Base-by-base conservation (phyloP, 2,329 filamentous ascomycete genomes). In the Stagonosporopsis vannaccii region DNA sequence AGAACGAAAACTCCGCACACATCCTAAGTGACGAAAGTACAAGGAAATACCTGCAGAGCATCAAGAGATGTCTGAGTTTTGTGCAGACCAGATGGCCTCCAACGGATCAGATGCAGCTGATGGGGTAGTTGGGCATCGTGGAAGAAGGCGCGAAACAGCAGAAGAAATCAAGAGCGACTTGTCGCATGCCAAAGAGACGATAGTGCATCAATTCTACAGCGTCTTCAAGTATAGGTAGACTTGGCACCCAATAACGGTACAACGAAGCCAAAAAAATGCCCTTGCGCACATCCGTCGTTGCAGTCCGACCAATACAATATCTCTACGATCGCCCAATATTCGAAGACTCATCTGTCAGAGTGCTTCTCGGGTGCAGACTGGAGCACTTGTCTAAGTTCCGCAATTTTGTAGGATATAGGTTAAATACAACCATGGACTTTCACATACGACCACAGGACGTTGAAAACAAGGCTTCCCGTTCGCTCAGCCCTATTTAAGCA, bases 11-110 rank as follows among this genome's bases (percentile, higher is more conserved):
- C 56, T 89, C 92, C 70, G 95, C 94, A 4, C 93, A 99, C 75
- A 97, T 98, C 68, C 92, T 99, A 88, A 94, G 92, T 55, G 95
- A 98, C 73, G 95, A 99, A 79, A 88, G 90, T 40, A 99, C 95
- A 48, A 85, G 95, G 64, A 99, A 98, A 79, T 97, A 93, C 73
- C 77, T 99, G 65, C 95, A 99, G 80, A 97, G 94, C 74, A 98
- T 99, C 76, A 99, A 99, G 82, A 84, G 95, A 41, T 97, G 93
- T 73, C 78, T 99, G 72, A 98, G 91, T 59, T 99, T 97, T 84
- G 92, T 94, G 23, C 95, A 99, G 79, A 93, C 95, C 26, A 87
- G 94, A 66, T 99, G 95, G 95, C 93, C 93, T 55, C 95, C 95
- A 0, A 89, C 92, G 68, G 94, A 98, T 79, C 84, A 95, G 66